Evolutionary conservation across 352 stramenopile species (phyloP), one percentile per base, ranked within the genome.

Genomic region (Globisporangium splendens): DNA sequence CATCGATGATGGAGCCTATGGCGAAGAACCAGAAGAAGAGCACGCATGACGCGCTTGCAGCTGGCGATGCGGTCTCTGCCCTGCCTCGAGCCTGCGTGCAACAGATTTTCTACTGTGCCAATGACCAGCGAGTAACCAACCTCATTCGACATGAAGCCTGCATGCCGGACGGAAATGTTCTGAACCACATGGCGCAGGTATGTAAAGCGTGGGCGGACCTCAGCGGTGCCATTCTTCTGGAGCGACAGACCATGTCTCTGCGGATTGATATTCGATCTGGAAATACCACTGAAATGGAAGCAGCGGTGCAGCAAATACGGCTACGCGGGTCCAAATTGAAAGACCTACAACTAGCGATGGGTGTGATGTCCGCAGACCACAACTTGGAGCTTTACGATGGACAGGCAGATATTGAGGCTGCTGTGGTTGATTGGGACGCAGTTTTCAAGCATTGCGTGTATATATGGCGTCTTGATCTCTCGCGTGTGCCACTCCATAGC

Each of bases 401-500:
- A 4, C 28, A 54, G 13, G 17, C 22, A 24, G 20, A 33, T 4
- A 20, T 31, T 14, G 43, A 33, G 1, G 2, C 43, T 33, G 0
- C 21, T 4, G n/a, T 8, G 1, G 24, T 60, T n/a, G 20, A 53
- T 44, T 60, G 54, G 54, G 14, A 21, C 15, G 18, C 13, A 18
- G 14, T 43, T 1, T 28, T 63, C 18, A 17, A 24, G 11, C 31
- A 53, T 17, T 63, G 57, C 31, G 20, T 6, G 4, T 22, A 17
- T 18, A 39, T 63, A 14, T 46, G 33, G 18, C 49, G 57, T 1
- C 50, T 63, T 11, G 57, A 63, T 47, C 57, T 63, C 11, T 52
- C 57, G 3, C 17, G 18, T 10, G 18, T 58, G 22, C 39, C 57
- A 8, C 43, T 63, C 21, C 31, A 63, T 46, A 53, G 48, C 13